Evolutionary conservation across 306 rosid genomes (phyloP).

Genomic region (Dalbergia cultrata): DNA sequence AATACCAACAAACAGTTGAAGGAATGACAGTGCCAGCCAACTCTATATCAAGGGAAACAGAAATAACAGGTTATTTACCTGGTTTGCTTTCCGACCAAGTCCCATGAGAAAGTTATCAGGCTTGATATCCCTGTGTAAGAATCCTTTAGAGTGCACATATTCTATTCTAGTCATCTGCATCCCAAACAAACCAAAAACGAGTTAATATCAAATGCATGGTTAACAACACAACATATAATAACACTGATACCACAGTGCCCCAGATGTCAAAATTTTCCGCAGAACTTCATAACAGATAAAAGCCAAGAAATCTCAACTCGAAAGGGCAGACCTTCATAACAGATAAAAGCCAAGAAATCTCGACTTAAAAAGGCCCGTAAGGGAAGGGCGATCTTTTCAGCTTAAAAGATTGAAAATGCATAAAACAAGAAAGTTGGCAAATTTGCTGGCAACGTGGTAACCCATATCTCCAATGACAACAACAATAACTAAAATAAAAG

Average conservation of each 20-base stretch:
- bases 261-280: background rate
- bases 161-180: conserved; percentile 87
- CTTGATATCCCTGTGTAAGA: conserved; percentile 89
- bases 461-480: background rate
- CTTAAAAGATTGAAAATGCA: background rate
- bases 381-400: too few species aligned
- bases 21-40: conserved; percentile 14
- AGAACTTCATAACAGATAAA: conserved; percentile 1
- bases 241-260: conserved; percentile 1
- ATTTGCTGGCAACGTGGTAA: background rate
- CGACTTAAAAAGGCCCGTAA: too few species aligned
- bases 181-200: background rate
- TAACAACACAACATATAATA: background rate
- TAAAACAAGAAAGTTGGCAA: background rate
- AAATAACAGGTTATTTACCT: conserved; percentile 57
- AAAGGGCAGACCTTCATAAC: background rate
- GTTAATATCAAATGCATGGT: background rate
- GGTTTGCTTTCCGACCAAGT: conserved; percentile 98
- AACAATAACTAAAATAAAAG: background rate
- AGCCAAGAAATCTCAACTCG: background rate
- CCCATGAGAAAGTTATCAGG: conserved; percentile 99
- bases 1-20: conserved; percentile 2
- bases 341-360: background rate
- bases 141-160: conserved; percentile 95
- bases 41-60: background rate